phyloP scores from a whole-genome alignment of 441 rosid species.

The Adansonia grandidieri region DNA sequence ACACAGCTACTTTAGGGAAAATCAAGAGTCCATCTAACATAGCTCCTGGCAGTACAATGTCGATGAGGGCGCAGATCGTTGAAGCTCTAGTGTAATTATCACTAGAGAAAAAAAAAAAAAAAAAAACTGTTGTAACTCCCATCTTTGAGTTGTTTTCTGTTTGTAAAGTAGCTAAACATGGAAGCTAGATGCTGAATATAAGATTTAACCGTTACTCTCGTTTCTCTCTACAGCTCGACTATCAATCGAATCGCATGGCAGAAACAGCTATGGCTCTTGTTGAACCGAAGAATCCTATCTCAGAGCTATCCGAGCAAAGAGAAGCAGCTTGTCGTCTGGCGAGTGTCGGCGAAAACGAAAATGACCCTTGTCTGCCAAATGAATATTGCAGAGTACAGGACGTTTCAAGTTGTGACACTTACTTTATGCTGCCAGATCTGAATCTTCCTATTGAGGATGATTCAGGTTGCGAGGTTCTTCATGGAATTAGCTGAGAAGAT shows the following conservation, averaged over 20 bases:
- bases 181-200: background rate
- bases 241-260: constrained; percentile 24
- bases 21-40: no score
- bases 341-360: constrained; percentile 20
- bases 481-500: constrained; percentile 38
- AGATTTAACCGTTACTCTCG: background rate
- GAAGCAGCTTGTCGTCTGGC: constrained; percentile 14
- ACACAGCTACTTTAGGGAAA: no score
- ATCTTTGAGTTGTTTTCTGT: no score
- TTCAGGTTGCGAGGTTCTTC: constrained; percentile 30
- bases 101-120: no score
- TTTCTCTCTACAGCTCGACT: constrained; percentile 41
- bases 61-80: no score
- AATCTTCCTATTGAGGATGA: constrained; percentile 58
- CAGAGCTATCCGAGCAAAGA: constrained; percentile 18
- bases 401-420: constrained; percentile 27
- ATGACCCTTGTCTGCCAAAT: background rate
- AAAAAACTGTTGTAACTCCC: no score
- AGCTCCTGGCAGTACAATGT: no score
- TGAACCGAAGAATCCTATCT: constrained; percentile 22
- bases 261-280: constrained; percentile 3
- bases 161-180: no score
- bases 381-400: constrained; percentile 17
- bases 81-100: no score
- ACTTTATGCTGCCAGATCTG: constrained; percentile 66